Base-by-base conservation (phyloP, 768 basidiomycete genomes). In the Sutorius australiensis region DNA sequence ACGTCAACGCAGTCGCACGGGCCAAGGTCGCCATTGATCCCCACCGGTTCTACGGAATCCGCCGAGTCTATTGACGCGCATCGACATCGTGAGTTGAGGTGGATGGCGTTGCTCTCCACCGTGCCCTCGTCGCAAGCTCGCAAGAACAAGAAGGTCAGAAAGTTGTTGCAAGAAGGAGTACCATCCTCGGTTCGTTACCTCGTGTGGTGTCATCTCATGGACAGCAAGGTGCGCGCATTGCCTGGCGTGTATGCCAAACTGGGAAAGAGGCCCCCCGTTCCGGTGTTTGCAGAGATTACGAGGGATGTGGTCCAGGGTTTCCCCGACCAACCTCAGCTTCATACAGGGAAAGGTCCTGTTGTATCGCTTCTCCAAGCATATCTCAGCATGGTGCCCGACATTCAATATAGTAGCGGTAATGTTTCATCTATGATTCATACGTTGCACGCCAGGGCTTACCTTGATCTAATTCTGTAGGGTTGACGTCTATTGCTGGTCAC, bases 351-450 rank as follows among this genome's bases (percentile, higher is more conserved):
- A 39, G 78, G 81, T 3, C 77, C 85, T 0, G 68, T 90, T 9
- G 68, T 80, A 21, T 78, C 80, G 6, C 60, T 88, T 17, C 56
- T 85, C 3, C 85, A 88, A 56, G 88, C 88, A 11, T 92, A 91
- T 67, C 67, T 92, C 40, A 80, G 78, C 16, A 92, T 93, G 91
- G 91, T 92, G 0, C 90, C 90, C 0, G 90, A 93, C 62, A 76
- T 90, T 17, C 79, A 77, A 46, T 93, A 92, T 61, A 72, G 71
- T 13, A 74, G 69, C 37, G 88, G 89, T 88, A 55, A 33, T 70
- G 69, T 44, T 30, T 32, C 14, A 7, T 55, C 2, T 3, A 16
- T 5, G 31, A 1, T 48, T 43, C n/a, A 33, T 36, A 42, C 5
- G 45, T 53, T 2, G 60, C 45, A 27, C 12, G 12, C 6, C 2